Conservation (phyloP, 2,329 filamentous ascomycete species). For the Diaporthe sp. region DNA sequence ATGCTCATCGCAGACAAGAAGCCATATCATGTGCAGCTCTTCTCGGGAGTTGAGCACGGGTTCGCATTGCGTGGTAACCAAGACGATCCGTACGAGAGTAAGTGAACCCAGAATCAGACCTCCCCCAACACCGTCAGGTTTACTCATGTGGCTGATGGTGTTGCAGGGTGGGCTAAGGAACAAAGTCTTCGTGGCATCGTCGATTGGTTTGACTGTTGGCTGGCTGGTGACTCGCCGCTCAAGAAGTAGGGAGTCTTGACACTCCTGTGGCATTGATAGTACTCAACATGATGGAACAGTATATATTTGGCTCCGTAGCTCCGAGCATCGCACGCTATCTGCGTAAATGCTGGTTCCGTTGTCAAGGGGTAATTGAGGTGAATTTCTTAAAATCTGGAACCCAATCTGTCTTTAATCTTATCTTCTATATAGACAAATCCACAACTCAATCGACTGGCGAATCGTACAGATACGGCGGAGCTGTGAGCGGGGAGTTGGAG, state of each 20-base stretch:
- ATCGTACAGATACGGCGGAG: too few species aligned
- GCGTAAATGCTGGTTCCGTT: not conserved
- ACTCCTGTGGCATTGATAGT: too few species aligned
- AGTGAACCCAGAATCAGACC: slow-evolving; percentile 11
- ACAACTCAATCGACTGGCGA: too few species aligned
- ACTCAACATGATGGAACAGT: too few species aligned
- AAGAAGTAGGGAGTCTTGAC: not conserved
- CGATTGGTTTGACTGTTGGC: slow-evolving; percentile 23
- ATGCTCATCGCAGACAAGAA: slow-evolving; percentile 52
- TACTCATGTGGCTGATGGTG: not conserved
- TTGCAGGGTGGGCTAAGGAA: slow-evolving; percentile 43
- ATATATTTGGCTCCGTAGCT: too few species aligned
- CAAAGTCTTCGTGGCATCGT: slow-evolving; percentile 38
- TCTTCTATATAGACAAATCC: too few species aligned
- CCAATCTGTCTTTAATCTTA: too few species aligned
- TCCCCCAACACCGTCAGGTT: accelerated
- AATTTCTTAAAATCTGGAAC: too few species aligned
- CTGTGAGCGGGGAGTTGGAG: not conserved
- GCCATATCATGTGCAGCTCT: slow-evolving; percentile 72
- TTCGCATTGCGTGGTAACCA: slow-evolving; percentile 70
- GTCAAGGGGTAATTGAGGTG: too few species aligned
- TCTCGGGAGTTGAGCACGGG: slow-evolving; percentile 69
- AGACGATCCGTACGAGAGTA: slow-evolving; percentile 52
- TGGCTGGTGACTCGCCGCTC: not conserved
- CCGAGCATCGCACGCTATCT: too few species aligned